A percentile compares a stretch with the other conserved stretches of the same genome.
These are phyloP conservation scores for Capronia americana DNA, from an alignment of 2,329 filamentous ascomycete genomes.

Conservation along the genomic window DNA sequence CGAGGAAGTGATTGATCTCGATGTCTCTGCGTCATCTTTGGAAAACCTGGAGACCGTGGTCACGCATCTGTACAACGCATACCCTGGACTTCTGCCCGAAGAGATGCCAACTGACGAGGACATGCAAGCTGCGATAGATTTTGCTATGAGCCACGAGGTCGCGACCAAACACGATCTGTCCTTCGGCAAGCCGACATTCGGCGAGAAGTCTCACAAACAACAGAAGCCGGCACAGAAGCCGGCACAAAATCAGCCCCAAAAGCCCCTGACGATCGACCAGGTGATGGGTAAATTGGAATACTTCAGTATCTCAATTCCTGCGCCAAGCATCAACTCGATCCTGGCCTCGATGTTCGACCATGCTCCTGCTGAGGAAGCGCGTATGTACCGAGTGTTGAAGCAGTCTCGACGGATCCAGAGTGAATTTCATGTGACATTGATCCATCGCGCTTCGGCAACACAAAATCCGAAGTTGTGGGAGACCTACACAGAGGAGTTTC, in stretches of 20 bases:
- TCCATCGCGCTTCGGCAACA: slow-evolving; percentile 73
- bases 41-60: slow-evolving; percentile 84
- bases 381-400: slow-evolving; percentile 77
- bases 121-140: slow-evolving; percentile 79
- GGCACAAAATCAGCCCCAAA: slow-evolving; percentile 26
- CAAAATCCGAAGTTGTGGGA: slow-evolving; percentile 76
- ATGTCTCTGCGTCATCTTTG: slow-evolving; percentile 77
- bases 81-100: slow-evolving; percentile 73
- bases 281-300: slow-evolving; percentile 63
- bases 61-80: slow-evolving; percentile 72
- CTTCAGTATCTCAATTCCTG: slow-evolving; percentile 65
- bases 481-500: slow-evolving; percentile 69
- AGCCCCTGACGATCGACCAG: slow-evolving; percentile 35
- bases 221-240: slow-evolving; percentile 34
- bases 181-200: slow-evolving; percentile 59
- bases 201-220: slow-evolving; percentile 45
- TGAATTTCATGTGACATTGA: slow-evolving; percentile 92
- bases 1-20: slow-evolving; percentile 82
- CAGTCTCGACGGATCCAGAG: slow-evolving; percentile 76
- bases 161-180: slow-evolving; percentile 77
- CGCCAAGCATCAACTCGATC: slow-evolving; percentile 59
- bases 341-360: slow-evolving; percentile 74
- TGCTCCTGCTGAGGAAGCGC: slow-evolving; percentile 60
- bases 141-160: slow-evolving; percentile 74
- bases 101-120: slow-evolving; percentile 73